Evolutionary conservation across 352 stramenopile species (phyloP), one percentile per base, ranked within the genome.

Genomic region (Sclerospora graminicola): DNA sequence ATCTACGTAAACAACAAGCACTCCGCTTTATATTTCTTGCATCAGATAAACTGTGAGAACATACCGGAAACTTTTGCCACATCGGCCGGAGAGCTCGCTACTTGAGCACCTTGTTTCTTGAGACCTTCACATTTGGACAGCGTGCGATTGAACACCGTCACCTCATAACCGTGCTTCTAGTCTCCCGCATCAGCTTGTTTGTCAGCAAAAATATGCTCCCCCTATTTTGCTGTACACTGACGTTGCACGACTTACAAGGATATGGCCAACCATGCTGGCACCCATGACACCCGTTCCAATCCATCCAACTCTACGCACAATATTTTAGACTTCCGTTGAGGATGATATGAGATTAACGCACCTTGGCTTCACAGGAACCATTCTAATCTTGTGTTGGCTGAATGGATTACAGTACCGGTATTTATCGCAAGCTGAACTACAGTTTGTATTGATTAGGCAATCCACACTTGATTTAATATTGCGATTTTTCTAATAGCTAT

Each of bases 211-310:
- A 35, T 35, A 16, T 19, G 1, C 15, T n/a, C 13, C 5, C 30
- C 13, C 30, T 35, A n/a, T 5, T 18, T 16, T 35, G 9, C 28
- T 15, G 15, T 13, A 35, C 30, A 18, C 30, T 33, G 8, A 35
- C 8, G 30, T 16, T 18, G 30, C n/a, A 35, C 30, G 15, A 35
- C 30, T 16, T 65, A 92, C 79, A 41, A 95, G 58, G 37, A 95
- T 68, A 55, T 95, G 84, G 6, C 62, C 49, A 30, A 81, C 93
- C 84, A 95, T 95, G 57, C 74, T 91, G 14, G 68, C 78, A 34
- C 84, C 84, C 84, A 95, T 95, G 45, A 94, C 89, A 4, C 82
- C 82, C 1, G 63, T 82, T 47, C 82, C 84, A 18, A 95, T 80
- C 80, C 82, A 95, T 23, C 84, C 84, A 7, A 94, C 66, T 41